Conservation (phyloP, 2,329 filamentous ascomycete genomes). For the Rhinocladiella similis region DNA sequence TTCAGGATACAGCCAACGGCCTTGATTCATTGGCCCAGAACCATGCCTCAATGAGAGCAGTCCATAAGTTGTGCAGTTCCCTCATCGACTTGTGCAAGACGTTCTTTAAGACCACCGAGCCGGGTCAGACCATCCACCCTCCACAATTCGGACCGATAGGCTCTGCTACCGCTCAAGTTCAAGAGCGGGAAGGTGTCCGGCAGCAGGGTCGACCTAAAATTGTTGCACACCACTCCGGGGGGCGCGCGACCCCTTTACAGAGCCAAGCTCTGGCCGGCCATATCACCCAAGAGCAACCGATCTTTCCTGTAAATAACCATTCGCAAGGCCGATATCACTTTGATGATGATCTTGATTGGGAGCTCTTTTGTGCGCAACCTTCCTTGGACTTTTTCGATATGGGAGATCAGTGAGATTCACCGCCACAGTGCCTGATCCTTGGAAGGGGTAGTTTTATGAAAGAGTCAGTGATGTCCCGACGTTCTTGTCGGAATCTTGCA, state of each 20-base stretch:
- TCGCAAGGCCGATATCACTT: neutral
- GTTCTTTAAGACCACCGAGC: neutral
- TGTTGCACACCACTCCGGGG: neutral
- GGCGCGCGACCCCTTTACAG: neutral
- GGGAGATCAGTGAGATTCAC: neutral
- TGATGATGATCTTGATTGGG: neutral
- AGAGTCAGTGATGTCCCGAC: too few species aligned
- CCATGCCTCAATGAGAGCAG: neutral
- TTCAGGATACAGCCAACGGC: constrained; percentile 1
- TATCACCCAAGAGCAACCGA: neutral
- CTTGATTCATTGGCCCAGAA: neutral
- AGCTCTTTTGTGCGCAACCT: constrained; percentile 1
- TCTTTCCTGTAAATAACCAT: neutral
- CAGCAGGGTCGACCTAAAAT: neutral
- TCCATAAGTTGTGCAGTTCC: constrained; percentile 1
- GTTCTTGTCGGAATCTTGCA: too few species aligned
- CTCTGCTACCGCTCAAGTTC: neutral
- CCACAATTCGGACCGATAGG: neutral
- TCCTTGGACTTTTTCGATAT: neutral
- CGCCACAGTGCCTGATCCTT: too few species aligned
- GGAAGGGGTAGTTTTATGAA: too few species aligned
- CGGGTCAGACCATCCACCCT: neutral
- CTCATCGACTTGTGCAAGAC: neutral
- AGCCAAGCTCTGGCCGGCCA: neutral
- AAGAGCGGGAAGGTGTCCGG: neutral